A percentile compares a stretch with the other conserved stretches of the same genome.
phyloP scores from a whole-genome alignment of 805 yeast species.

The Starmera caribaea region DNA sequence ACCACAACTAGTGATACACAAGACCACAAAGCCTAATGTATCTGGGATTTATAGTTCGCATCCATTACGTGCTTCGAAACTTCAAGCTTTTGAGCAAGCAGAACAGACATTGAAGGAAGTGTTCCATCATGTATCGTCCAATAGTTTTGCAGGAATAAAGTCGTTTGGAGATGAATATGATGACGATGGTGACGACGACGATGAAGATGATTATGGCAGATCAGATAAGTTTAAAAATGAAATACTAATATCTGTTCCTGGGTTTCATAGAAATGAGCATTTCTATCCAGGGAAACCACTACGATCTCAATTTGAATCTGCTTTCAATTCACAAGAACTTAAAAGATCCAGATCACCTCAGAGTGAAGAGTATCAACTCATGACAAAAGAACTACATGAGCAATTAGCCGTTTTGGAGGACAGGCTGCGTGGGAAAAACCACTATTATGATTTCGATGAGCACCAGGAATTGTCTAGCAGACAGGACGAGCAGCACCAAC shows the following conservation, averaged over 20 bases:
- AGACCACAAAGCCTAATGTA: constrained; percentile 17
- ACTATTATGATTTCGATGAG: too few relatives aligned
- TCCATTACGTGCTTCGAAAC: constrained; percentile 16
- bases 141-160: too few relatives aligned
- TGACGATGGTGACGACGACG: constrained; percentile 19
- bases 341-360: too few relatives aligned
- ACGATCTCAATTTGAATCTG: too few relatives aligned
- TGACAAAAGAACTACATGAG: too few relatives aligned
- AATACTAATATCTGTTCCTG: constrained; percentile 17
- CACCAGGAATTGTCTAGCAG: too few relatives aligned
- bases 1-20: constrained; percentile 16
- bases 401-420: too few relatives aligned
- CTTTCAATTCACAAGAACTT: too few relatives aligned
- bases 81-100: constrained; percentile 14
- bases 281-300: too few relatives aligned
- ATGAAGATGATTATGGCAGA: constrained; percentile 20
- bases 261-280: constrained; percentile 5
- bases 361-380: too few relatives aligned
- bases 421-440: too few relatives aligned
- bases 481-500: too few relatives aligned
- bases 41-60: constrained; percentile 13
- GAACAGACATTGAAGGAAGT: constrained; percentile 18
- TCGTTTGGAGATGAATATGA: constrained; percentile 2
- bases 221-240: constrained; percentile 12
- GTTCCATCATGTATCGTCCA: constrained; percentile 5